phyloP scores from a whole-genome alignment of 805 yeast species.

The Teunomyces barrocoloradensis region DNA sequence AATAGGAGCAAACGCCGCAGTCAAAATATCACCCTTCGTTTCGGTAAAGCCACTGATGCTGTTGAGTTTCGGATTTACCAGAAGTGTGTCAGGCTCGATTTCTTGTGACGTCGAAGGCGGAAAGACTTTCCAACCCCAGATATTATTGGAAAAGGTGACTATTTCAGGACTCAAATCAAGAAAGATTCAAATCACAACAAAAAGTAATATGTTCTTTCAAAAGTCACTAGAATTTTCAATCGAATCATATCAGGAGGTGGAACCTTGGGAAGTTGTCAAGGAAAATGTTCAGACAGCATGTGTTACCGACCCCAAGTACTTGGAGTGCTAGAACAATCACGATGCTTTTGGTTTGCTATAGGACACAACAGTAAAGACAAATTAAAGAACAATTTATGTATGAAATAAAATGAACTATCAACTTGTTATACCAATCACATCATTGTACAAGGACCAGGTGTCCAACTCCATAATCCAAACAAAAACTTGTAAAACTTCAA shows the following conservation, averaged over 20 bases:
- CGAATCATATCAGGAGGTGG: not conserved
- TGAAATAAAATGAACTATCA: too few species aligned
- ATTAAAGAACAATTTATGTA: too few species aligned
- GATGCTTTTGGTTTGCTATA: not conserved
- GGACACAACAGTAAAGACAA: too few species aligned
- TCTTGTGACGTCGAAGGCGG: slow-evolving; percentile 1
- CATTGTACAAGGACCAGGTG: too few species aligned
- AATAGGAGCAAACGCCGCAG: not conserved
- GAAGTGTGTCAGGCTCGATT: not conserved
- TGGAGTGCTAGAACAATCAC: not conserved
- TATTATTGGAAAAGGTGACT: not conserved
- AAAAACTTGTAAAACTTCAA: too few species aligned
- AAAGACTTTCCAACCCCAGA: slow-evolving; percentile 1
- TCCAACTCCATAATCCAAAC: too few species aligned
- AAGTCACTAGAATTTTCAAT: not conserved
- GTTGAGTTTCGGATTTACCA: not conserved
- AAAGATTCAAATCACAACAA: not conserved
- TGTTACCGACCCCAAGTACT: not conserved
- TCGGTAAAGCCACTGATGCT: not conserved
- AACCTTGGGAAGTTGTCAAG: not conserved
- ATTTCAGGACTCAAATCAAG: not conserved
- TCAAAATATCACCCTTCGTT: not conserved
- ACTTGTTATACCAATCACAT: too few species aligned
- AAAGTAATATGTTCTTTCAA: not conserved
- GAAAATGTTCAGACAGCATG: slow-evolving; percentile 1